These are phyloP conservation scores for Hansenula sp. DNA, from an alignment of 1,139 yeast genomes.

Conservation along the genomic window DNA sequence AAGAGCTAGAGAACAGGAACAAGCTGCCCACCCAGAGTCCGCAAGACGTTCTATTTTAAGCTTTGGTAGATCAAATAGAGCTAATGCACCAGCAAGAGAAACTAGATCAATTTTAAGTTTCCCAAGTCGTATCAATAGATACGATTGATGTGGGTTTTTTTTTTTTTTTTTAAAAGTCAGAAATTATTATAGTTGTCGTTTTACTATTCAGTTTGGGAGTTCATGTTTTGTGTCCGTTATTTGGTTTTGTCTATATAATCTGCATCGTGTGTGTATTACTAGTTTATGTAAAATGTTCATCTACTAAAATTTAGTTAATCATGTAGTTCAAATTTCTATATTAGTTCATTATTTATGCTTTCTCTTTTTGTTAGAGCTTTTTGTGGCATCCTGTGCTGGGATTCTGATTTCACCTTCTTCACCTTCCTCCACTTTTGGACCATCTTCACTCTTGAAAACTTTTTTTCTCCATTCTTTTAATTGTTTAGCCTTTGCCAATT, in stretches of 20 bases:
- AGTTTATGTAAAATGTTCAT: too few relatives aligned
- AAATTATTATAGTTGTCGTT: neutral
- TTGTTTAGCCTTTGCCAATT: conserved; percentile 77
- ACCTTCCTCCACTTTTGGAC: conserved; percentile 40
- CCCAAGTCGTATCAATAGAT: conserved; percentile 21
- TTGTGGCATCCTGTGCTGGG: conserved; percentile 22
- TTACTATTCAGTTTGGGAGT: neutral
- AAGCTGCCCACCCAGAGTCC: conserved; percentile 23
- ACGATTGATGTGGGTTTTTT: conserved; percentile 10
- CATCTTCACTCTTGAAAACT: conserved; percentile 65
- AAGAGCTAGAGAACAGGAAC: conserved; percentile 28
- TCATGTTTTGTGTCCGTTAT: too few relatives aligned
- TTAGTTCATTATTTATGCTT: too few relatives aligned
- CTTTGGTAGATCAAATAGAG: conserved; percentile 20
- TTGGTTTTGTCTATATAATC: too few relatives aligned
- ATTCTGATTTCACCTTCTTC: conserved; percentile 37
- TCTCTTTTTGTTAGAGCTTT: conserved; percentile 8
- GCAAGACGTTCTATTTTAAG: conserved; percentile 31
- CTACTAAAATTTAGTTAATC: too few relatives aligned
- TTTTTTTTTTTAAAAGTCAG: conserved; percentile 1
- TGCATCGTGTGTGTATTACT: too few relatives aligned
- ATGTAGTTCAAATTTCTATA: too few relatives aligned
- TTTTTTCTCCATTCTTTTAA: conserved; percentile 87
- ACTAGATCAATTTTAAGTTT: conserved; percentile 21
- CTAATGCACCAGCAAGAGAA: conserved; percentile 14